Base-by-base conservation (phyloP, 352 stramenopile genomes). In the Phytophthora capsici region DNA sequence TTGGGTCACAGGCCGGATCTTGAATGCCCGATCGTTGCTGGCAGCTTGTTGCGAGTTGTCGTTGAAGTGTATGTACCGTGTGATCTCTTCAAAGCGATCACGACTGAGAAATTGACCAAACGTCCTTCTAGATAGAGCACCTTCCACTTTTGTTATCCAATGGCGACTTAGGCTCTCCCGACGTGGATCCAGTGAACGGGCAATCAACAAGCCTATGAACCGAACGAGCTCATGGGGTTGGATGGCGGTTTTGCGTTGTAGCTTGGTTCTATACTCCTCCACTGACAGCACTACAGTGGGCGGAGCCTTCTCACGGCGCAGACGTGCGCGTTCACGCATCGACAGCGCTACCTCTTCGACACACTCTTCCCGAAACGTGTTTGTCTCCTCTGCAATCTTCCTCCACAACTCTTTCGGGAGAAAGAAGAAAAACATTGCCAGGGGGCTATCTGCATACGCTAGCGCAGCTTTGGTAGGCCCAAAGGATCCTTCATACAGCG, bases 391-490 rank as follows among this genome's bases (percentile, higher is more conserved):
- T 12, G 17, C 19, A n/a, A 47, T 51, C 19, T 25, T 51, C 0
- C 52, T 40, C 52, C 40, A 60, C 14, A 45, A 14, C 8, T 60
- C 52, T 17, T 44, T 60, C 10, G 40, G 52, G 2, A 60, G 20
- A 14, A 60, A 51, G 26, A 51, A 60, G 28, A 45, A 51, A 16
- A 60, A 60, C 8, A 45, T 45, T 5, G 52, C 40, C 2, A 60
- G 40, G 0, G 40, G 40, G 10, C 25, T 51, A 1, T 36, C 26
- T 9, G 40, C 40, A 9, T 60, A 52, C 2, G 40, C 40, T 1
- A 60, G 28, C 4, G 40, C 52, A 28, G 52, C 40, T 36, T 17
- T 19, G n/a, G 38, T 60, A 8, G 52, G 40, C 0, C 40, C 38
- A 4, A 0, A 51, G 8, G 40, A 40, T 19, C 25, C 25, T 3